Evolutionary conservation across 192 early-diverging fungal species (phyloP), one percentile per base, ranked within the genome.

Genomic region (Backusella mclennaniae): DNA sequence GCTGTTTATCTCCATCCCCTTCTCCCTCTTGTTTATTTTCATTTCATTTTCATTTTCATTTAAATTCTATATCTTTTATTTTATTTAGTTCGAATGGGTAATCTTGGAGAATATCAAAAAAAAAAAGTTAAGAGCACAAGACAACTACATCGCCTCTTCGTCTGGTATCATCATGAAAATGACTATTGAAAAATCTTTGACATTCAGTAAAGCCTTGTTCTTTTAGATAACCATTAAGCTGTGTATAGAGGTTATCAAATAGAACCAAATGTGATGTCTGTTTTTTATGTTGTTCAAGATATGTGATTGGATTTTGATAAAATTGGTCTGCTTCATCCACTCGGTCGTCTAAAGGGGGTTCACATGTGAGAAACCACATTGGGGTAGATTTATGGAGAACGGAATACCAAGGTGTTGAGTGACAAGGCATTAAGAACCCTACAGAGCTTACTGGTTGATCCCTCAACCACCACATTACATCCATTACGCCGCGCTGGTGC

Each of bases 331-430:
- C 88, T 79, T 97, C 93, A 82, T 96, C 89, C 9, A 26, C 38
- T 35, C 44, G 53, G 46, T 21, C 75, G 63, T 79, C 80, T 33
- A 97, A 76, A 3, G 96, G 97, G 31, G 98, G 98, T 52, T 97
- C 96, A 82, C 97, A 99, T 7, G 93, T 93, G 46, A 99, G 80
- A 73, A 96, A 96, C 85, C 93, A 89, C 90, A 97, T 91, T 15
- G 89, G 84, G 14, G 91, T 73, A 21, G 84, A 78, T 14, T 80
- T 41, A 75, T 98, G 97, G 6, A 98, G 23, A 80, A 93, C 88
- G 53, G 93, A 93, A 71, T 97, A 91, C 81, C 88, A 97, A n/a
- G 97, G 98, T 3, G 98, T 97, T 5, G 97, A 99, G 78, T 99
- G 97, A 73, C 98, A 99, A 7, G 98, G 98, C 95, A 97, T 98